Base-by-base conservation (phyloP, 2,329 filamentous ascomycete genomes). In the Thielaviopsis punctulata region DNA sequence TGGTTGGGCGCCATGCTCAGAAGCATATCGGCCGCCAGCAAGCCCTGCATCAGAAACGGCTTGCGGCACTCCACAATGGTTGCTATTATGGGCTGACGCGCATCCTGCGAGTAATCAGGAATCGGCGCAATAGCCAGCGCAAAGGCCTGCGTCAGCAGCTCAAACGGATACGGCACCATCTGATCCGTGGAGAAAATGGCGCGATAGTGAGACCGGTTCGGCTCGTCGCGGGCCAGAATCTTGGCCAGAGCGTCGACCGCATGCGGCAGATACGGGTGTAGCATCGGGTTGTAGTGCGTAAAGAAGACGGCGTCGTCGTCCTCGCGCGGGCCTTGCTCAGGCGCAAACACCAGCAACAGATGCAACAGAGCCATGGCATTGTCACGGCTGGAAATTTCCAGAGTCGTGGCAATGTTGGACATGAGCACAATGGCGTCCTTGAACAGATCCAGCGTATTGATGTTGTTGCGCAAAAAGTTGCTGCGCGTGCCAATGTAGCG, bases 381-480 rank as follows among this genome's bases (percentile, higher is more conserved):
- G 62, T 96, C 89, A 57, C 85, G 82, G 19, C 83, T 83, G 1
- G 88, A 84, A 39, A 98, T 72, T 61, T 90, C 83, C 50, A 96
- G 76, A 9, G 79, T 77, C 46, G 85, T 79, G 7, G 88, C 81
- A 47, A 93, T 79, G 64, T 98, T 96, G 53, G 90, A 95, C 52
- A 98, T 72, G 58, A 94, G 80, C 15, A 87, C 82, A 54, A 96
- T 79, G 25, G 88, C 72, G 64, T 98, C 92, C 67, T 98, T 98
- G 86, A 95, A 94, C 60, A 96, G 90, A 65, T 98, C 92, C 58
- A 95, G 71, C 0, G 85, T 92, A 65, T 95, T 95, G 61, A 77
- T 73, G 58, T 92, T 77, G 3, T 81, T 86, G 39, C 87, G 80
- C 43, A 96, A 69, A 25, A 96, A 75, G 74, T 90, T 86, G 59